Evolutionary conservation across 2,329 filamentous ascomycete genomes (phyloP), one percentile per base, ranked within the genome.

Genomic region (Cryphonectria parasitica): DNA sequence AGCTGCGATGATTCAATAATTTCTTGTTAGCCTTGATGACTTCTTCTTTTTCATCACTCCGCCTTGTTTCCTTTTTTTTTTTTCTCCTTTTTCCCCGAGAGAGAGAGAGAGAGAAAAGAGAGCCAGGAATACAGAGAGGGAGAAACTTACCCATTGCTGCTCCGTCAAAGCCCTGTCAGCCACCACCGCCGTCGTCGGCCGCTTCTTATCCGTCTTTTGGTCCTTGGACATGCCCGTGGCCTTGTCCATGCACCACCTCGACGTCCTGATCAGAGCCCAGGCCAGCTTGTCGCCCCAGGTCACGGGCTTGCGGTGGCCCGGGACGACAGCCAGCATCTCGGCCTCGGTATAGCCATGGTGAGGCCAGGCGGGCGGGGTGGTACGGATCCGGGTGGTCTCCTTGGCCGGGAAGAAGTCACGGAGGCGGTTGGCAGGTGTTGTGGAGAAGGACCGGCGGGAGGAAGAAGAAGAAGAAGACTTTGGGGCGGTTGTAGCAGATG

Each of bases 211-310:
- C 43, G 86, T 87, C 73, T 92, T 87, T 78, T 97, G 94, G 43
- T 89, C 90, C 75, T 94, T 92, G 52, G 79, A 81, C 81, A 89
- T 84, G 17, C 94, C 94, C 0, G 95, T 97, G 22, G 87, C 92
- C 49, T 91, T 82, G 78, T 98, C 95, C 82, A 97, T 93, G 13
- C 89, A 89, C 86, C 89, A 95, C 65, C 95, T 88, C 54, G 94
- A 86, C 31, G 94, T 74, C 8, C 92, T 89, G 64, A 98, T 91
- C 74, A 93, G 89, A 71, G 88, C 87, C 78, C 96, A 90, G 2
- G 96, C 96, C 3, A 91, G 82, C 83, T 89, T 90, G 79, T 99
- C 96, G 5, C 94, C 92, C 77, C 89, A 85, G 17, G 88, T 91
- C 76, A 89, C 86, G 1, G 92, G 89, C 74, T 90, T 80, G 34